Evolutionary conservation across 352 stramenopile species (phyloP).

Genomic region (Pythium aristosporum): DNA sequence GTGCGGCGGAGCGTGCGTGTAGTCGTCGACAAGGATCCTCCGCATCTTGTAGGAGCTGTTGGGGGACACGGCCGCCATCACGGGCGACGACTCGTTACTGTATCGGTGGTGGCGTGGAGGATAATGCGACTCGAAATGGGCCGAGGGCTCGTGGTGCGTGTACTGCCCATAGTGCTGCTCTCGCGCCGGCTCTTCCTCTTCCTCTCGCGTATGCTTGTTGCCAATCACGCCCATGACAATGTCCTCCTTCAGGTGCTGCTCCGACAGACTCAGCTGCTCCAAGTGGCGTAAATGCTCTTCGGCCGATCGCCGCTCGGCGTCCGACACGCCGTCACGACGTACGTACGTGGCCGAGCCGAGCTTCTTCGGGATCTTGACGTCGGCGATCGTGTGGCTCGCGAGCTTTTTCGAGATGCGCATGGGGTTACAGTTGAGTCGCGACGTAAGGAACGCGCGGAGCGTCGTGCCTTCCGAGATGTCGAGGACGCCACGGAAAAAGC

Average conservation of each 20-base stretch:
- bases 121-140: neutral
- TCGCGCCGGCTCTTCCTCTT: neutral
- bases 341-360: slow-evolving; percentile 66
- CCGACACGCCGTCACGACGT: slow-evolving; percentile 33
- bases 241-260: slow-evolving; percentile 21
- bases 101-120: neutral
- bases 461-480: slow-evolving; percentile 63
- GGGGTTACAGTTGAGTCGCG: slow-evolving; percentile 65
- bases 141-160: neutral
- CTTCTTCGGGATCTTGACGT: slow-evolving; percentile 74
- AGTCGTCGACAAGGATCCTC: slow-evolving; percentile 19
- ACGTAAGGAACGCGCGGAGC: slow-evolving; percentile 59
- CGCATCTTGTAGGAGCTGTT: slow-evolving; percentile 23
- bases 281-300: slow-evolving; percentile 43
- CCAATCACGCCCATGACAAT: slow-evolving; percentile 24
- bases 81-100: neutral
- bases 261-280: slow-evolving; percentile 27
- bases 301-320: slow-evolving; percentile 32
- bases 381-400: slow-evolving; percentile 59
- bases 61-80: neutral
- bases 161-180: neutral
- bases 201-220: slow-evolving; percentile 21
- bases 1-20: slow-evolving; percentile 3
- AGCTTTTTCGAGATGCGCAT: slow-evolving; percentile 84
- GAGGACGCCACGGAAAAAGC: slow-evolving; percentile 65